A percentile compares a stretch with the other conserved stretches of the same genome.
Conservation (phyloP, 108 stramenopile genomes). For the Skeletonema grethae region DNA sequence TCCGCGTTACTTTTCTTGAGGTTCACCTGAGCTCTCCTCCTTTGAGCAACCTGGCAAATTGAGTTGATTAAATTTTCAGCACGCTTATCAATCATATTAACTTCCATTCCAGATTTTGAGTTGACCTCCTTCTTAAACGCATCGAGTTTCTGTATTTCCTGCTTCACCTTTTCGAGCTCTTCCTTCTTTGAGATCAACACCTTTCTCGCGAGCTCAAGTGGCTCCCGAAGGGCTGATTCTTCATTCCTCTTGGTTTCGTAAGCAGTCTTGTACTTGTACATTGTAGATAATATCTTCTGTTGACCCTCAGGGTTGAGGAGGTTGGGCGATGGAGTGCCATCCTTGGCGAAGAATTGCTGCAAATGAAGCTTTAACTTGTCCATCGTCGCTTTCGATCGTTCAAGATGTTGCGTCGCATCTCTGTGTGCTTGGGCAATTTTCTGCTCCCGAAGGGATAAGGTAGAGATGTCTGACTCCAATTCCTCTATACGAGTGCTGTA, state of each 20-base stretch:
- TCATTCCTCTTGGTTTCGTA: conserved; percentile 21
- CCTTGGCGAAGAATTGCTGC: conserved; percentile 23
- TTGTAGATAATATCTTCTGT: conserved; percentile 24
- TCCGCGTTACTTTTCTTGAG: conserved; percentile 7
- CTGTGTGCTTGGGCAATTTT: neutral
- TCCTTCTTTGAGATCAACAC: neutral
- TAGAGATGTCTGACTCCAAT: conserved; percentile 3
- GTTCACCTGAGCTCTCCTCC: conserved; percentile 2
- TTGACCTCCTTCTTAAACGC: neutral
- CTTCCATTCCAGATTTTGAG: neutral
- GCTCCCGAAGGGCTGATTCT: conserved; percentile 11
- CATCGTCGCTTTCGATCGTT: conserved; percentile 14
- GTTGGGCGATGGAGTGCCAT: conserved; percentile 20
- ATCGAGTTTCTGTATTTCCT: neutral
- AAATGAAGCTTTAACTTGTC: conserved; percentile 21
- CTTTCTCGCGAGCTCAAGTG: conserved; percentile 18
- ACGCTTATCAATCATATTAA: neutral
- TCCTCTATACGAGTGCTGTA: neutral
- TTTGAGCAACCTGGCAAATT: neutral
- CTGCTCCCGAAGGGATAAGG: neutral
- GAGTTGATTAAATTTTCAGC: conserved; percentile 10
- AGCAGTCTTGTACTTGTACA: conserved; percentile 29
- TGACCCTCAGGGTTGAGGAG: conserved; percentile 13
- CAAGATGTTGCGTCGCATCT: conserved; percentile 13
- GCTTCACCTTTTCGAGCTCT: neutral